Conservation (phyloP, 768 basidiomycete species). For the Pulveroboletus frians region DNA sequence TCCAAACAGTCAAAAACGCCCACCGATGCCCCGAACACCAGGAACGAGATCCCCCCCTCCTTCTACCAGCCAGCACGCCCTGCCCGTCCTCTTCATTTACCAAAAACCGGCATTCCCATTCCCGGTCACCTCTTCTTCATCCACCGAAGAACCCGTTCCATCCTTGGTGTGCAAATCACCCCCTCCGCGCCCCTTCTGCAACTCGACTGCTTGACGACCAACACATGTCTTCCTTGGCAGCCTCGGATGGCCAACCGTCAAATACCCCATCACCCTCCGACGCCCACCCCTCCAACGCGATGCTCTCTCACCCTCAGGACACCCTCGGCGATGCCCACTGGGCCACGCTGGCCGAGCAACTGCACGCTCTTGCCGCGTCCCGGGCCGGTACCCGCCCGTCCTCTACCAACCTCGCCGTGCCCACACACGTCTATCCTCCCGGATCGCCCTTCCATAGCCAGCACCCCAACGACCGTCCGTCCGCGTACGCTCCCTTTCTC, state of each 20-base stretch:
- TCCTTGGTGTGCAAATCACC: constrained; percentile 28
- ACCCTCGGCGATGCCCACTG: no score
- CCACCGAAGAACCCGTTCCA: constrained; percentile 23
- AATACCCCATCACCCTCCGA: constrained; percentile 19
- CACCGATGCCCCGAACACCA: background rate
- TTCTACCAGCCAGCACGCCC: constrained; percentile 13
- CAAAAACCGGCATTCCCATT: constrained; percentile 18
- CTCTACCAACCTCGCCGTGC: constrained; percentile 1
- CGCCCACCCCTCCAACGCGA: background rate
- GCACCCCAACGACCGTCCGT: constrained; percentile 6
- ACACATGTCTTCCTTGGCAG: constrained; percentile 28
- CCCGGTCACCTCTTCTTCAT: constrained; percentile 11
- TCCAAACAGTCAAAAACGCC: constrained; percentile 22
- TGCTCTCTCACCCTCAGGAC: no score
- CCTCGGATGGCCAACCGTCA: constrained; percentile 16
- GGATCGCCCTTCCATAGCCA: constrained; percentile 29
- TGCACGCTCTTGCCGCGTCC: background rate
- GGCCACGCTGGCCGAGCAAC: constrained; percentile 9
- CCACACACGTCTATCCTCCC: background rate
- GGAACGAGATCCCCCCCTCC: constrained; percentile 11
- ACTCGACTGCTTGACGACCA: constrained; percentile 30
- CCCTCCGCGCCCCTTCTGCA: constrained; percentile 16
- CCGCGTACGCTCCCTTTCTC: constrained; percentile 38
- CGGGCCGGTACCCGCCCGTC: background rate
- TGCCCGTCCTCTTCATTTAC: constrained; percentile 11